These are phyloP conservation scores for Backusella luteola DNA, from an alignment of 192 early-diverging fungal genomes.

Conservation along the genomic window DNA sequence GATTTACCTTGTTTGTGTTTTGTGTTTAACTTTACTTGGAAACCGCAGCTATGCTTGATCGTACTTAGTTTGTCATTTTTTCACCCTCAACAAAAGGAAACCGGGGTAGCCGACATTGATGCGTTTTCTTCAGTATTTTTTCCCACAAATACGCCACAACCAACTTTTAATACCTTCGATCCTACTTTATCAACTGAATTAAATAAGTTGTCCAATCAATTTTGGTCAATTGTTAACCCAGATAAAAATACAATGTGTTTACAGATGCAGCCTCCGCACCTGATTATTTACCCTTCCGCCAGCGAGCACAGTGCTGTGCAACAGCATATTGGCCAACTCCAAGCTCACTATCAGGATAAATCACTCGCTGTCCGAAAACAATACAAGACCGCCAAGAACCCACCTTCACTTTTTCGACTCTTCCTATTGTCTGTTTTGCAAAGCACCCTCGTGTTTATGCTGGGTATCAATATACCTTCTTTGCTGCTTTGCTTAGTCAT, in stretches of 20 bases:
- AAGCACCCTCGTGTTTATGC: background rate
- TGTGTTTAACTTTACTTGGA: background rate
- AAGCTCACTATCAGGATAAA: background rate
- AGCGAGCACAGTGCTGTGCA: background rate
- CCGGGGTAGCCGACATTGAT: no score
- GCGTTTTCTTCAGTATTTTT: background rate
- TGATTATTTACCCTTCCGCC: background rate
- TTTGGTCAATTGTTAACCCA: slow-evolving; percentile 10
- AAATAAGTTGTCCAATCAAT: slow-evolving; percentile 5
- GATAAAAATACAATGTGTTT: background rate
- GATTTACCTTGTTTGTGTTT: background rate
- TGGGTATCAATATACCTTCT: slow-evolving; percentile 29
- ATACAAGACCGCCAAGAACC: background rate
- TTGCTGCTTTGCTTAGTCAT: slow-evolving; percentile 24
- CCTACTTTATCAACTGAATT: slow-evolving; percentile 8
- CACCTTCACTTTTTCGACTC: slow-evolving; percentile 15
- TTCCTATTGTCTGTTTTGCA: background rate
- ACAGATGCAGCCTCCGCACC: background rate
- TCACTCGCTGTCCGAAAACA: background rate
- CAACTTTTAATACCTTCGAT: background rate
- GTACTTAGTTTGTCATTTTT: slow-evolving; percentile 1
- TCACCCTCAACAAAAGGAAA: background rate
- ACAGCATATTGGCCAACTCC: background rate
- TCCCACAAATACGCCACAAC: background rate
- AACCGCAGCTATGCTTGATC: slow-evolving; percentile 11